Conservation (phyloP, 2,329 filamentous ascomycete species). For the Curvularia spicifera region DNA sequence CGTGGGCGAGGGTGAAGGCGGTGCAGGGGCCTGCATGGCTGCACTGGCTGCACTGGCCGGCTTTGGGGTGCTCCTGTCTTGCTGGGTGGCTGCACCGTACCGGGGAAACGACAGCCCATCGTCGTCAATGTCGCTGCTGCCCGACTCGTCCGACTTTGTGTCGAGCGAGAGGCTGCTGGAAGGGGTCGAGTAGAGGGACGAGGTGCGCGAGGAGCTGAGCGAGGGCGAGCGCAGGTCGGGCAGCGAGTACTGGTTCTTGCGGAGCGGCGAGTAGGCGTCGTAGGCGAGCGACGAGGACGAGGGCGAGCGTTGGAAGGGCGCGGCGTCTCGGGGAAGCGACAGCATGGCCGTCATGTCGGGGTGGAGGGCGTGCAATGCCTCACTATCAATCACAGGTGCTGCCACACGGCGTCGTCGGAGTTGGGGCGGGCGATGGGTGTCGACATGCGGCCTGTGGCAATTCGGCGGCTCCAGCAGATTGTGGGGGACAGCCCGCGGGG, state of each 20-base stretch:
- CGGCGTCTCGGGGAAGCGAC: conserved; percentile 39
- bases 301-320: conserved; percentile 52
- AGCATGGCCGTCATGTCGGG: conserved; percentile 50
- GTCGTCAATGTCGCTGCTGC: conserved; percentile 46
- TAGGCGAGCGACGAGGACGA: conserved; percentile 55
- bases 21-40: conserved; percentile 48
- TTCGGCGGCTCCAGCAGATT: conserved; percentile 11
- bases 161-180: conserved; percentile 68
- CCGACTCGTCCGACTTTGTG: conserved; percentile 59
- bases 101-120: conserved; percentile 55
- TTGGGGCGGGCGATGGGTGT: conserved; percentile 22
- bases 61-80: conserved; percentile 39
- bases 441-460: conserved; percentile 45
- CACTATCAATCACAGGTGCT: conserved; percentile 31
- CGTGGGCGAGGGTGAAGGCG: conserved; percentile 60
- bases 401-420: conserved; percentile 37
- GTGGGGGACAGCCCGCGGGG: neutral
- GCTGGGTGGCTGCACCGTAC: conserved; percentile 41
- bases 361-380: conserved; percentile 26
- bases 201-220: conserved; percentile 50
- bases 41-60: conserved; percentile 23
- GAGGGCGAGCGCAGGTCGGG: conserved; percentile 48
- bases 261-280: conserved; percentile 43
- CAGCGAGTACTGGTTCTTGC: conserved; percentile 45
- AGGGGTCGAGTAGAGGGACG: conserved; percentile 68